Evolutionary conservation across 2,329 filamentous ascomycete genomes (phyloP).

Genomic region (Pestalotiopsis sp.): DNA sequence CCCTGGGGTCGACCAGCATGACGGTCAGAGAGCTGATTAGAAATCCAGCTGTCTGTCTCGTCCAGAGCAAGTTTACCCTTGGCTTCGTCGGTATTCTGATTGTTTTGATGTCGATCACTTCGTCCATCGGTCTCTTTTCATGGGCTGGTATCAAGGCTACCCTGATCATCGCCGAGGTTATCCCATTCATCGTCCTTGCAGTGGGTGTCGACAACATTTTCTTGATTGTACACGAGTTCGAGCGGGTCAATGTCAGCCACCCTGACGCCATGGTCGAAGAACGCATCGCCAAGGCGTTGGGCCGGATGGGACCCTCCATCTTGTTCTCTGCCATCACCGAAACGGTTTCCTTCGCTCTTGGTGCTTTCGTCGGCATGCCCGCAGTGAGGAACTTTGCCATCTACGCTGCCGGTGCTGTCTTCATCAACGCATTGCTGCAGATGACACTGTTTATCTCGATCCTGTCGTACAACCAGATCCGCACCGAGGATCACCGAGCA

Average conservation of each 20-base stretch:
- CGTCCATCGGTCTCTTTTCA: constrained; percentile 93
- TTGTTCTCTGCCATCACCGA: constrained; percentile 93
- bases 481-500: constrained; percentile 84
- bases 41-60: constrained; percentile 82
- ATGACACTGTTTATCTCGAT: constrained; percentile 97
- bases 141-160: constrained; percentile 92
- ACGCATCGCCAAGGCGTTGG: constrained; percentile 84
- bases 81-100: constrained; percentile 95
- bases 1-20: constrained; percentile 84
- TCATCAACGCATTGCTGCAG: constrained; percentile 96
- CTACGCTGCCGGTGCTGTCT: constrained; percentile 92
- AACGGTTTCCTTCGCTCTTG: constrained; percentile 89
- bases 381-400: constrained; percentile 96
- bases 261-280: constrained; percentile 87
- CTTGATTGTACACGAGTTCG: constrained; percentile 96
- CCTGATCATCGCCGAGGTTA: constrained; percentile 96
- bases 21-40: constrained; percentile 75
- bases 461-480: constrained; percentile 84
- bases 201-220: constrained; percentile 99
- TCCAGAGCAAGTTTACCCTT: constrained; percentile 95
- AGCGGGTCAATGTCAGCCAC: constrained; percentile 89
- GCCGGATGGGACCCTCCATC: constrained; percentile 95
- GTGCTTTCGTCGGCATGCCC: constrained; percentile 95
- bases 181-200: constrained; percentile 93
- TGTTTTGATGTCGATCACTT: constrained; percentile 94